A percentile compares a stretch with the other conserved stretches of the same genome.
phyloP scores from a whole-genome alignment of 805 yeast genomes.

The Barnettozyma populi region DNA sequence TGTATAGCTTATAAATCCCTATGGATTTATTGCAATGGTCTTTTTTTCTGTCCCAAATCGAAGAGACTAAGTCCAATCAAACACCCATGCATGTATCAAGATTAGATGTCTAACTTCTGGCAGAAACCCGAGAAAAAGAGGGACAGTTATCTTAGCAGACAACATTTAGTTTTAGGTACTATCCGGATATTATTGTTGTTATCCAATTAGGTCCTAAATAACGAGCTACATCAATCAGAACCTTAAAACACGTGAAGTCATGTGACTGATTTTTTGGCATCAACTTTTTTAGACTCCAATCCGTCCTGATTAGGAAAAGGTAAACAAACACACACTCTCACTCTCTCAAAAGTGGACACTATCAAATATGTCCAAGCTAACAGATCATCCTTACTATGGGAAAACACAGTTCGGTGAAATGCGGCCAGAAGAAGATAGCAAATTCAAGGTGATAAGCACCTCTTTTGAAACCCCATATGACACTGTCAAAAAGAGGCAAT shows the following conservation, averaged over 20 bases:
- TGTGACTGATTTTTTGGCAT: neutral
- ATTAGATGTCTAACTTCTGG: no score
- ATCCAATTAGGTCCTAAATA: no score
- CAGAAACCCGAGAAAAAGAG: no score
- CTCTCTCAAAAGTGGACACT: neutral
- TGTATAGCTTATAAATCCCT: no score
- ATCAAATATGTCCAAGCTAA: constrained; percentile 1
- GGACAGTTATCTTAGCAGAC: no score
- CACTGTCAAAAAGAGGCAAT: constrained; percentile 20
- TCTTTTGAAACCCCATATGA: constrained; percentile 28
- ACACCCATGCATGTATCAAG: no score
- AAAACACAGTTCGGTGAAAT: neutral
- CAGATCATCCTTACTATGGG: constrained; percentile 12
- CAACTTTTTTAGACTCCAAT: neutral
- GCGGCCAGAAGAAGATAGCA: constrained; percentile 10
- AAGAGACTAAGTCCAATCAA: no score
- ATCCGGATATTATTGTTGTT: no score
- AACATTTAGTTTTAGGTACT: no score
- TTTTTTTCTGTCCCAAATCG: no score
- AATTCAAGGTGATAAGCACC: constrained; percentile 17
- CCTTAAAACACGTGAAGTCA: neutral
- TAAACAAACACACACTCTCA: neutral
- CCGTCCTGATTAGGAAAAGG: neutral
- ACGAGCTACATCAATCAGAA: no score
- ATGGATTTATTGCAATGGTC: no score